Percentiles rank a stretch among this genome's conserved stretches.
Conservation (phyloP, 2,329 filamentous ascomycete species). For the Nemania serpens region DNA sequence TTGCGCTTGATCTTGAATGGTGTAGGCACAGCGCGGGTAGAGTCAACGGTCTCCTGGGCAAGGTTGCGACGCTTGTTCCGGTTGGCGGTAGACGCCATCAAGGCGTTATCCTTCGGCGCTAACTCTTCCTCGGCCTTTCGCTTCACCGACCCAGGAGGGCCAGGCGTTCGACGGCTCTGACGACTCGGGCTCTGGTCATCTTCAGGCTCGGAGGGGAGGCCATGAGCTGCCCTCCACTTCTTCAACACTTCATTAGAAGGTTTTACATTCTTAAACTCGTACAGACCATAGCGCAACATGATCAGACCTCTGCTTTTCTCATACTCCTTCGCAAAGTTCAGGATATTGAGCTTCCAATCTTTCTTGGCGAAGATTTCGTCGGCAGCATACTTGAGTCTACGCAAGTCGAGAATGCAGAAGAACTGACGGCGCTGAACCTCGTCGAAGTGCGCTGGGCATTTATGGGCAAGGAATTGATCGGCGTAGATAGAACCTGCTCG, state of each 20-base stretch:
- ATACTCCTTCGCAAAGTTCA: conserved; percentile 67
- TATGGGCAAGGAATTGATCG: conserved; percentile 61
- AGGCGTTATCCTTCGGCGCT: conserved; percentile 44
- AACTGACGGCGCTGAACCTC: conserved; percentile 65
- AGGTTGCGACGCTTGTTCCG: conserved; percentile 56
- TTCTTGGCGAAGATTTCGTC: conserved; percentile 65
- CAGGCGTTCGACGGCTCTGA: conserved; percentile 36
- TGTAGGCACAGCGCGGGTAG: conserved; percentile 42
- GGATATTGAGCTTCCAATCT: conserved; percentile 65
- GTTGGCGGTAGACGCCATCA: conserved; percentile 44
- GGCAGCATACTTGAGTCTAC: conserved; percentile 64
- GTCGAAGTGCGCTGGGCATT: conserved; percentile 61
- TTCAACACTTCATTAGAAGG: conserved; percentile 61
- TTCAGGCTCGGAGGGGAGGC: conserved; percentile 56
- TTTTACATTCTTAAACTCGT: conserved; percentile 66
- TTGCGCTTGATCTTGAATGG: conserved; percentile 57
- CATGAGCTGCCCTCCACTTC: conserved; percentile 62
- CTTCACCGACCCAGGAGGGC: conserved; percentile 49
- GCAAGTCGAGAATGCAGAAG: conserved; percentile 66
- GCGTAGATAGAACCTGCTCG: conserved; percentile 62
- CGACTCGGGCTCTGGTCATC: conserved; percentile 43
- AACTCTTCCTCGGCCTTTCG: conserved; percentile 62
- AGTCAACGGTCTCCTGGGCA: conserved; percentile 46
- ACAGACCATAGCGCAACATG: conserved; percentile 64
- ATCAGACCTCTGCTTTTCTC: conserved; percentile 67